Percentiles rank a stretch among this genome's conserved stretches.
phyloP scores from a whole-genome alignment of 306 rosid genomes.

The Cicer chorassanicum region DNA sequence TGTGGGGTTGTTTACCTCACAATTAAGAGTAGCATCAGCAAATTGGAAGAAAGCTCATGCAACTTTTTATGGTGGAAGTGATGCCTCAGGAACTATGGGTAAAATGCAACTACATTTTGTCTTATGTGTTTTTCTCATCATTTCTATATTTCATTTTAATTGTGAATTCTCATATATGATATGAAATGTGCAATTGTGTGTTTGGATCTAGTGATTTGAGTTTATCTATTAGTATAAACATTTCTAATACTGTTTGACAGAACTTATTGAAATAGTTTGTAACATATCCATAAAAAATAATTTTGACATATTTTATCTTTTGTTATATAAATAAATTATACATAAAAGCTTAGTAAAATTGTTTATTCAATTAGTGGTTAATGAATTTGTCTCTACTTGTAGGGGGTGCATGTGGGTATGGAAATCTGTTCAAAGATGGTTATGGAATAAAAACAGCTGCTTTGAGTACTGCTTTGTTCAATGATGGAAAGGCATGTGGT shows the following conservation, averaged over 20 bases:
- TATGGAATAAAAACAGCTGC: conserved; percentile 74
- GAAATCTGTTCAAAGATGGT: conserved; percentile 55
- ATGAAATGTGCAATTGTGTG: not conserved
- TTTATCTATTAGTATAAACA: too few species aligned
- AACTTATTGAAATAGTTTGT: too few species aligned
- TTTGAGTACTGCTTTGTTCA: conserved; percentile 62
- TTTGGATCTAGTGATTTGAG: too few species aligned
- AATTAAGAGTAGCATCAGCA: conserved; percentile 47
- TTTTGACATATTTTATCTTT: too few species aligned
- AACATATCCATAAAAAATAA: too few species aligned
- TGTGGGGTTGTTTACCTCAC: conserved; percentile 43
- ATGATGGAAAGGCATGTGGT: conserved; percentile 69
- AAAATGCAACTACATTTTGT: conserved; percentile 25
- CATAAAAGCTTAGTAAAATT: too few species aligned
- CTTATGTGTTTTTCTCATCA: not conserved
- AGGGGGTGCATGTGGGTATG: conserved; percentile 89
- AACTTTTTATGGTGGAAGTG: conserved; percentile 73
- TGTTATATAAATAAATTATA: too few species aligned
- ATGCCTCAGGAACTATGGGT: conserved; percentile 76
- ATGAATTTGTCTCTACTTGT: conserved; percentile 8
- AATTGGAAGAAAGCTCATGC: conserved; percentile 61
- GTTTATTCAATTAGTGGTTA: too few species aligned
- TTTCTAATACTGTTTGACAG: too few species aligned
- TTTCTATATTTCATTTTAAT: not conserved
- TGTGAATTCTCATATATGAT: not conserved